Conservation (phyloP, 306 rosid species). For the Malus orientalis region DNA sequence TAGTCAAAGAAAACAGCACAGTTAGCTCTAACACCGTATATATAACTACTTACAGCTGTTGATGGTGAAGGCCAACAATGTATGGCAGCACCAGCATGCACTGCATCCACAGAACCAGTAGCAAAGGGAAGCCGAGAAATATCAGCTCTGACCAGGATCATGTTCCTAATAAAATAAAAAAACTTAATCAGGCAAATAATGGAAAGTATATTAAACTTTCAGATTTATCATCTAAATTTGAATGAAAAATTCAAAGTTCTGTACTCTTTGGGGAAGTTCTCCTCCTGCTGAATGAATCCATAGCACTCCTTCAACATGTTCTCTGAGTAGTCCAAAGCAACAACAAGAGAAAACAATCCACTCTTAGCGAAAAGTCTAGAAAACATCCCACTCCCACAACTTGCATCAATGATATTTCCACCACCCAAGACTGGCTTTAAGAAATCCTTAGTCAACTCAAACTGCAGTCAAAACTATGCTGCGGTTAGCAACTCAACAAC, state of each 20-base stretch:
- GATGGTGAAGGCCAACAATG: conserved; percentile 98
- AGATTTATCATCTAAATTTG: conserved; percentile 1
- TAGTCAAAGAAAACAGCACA: conserved; percentile 12
- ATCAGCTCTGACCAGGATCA: conserved; percentile 79
- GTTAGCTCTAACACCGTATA: conserved; percentile 5
- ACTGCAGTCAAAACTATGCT: conserved; percentile 50
- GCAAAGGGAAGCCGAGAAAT: conserved; percentile 86
- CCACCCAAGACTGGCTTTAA: conserved; percentile 73
- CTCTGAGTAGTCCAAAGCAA: conserved; percentile 91
- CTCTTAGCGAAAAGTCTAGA: conserved; percentile 87
- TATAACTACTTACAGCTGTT: conserved; percentile 56
- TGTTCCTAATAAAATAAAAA: conserved; percentile 33
- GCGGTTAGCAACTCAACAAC: conserved; percentile 1
- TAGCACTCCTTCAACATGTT: conserved; percentile 82
- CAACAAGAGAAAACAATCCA: conserved; percentile 66
- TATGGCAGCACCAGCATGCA: conserved; percentile 94
- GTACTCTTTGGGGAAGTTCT: conserved; percentile 74
- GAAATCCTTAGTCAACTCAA: conserved; percentile 61
- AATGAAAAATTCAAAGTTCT: conserved; percentile 10
- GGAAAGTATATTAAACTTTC: background rate
- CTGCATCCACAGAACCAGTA: conserved; percentile 78
- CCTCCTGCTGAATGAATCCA: conserved; percentile 74
- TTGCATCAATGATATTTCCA: conserved; percentile 85
- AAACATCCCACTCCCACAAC: conserved; percentile 91
- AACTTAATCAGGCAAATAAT: conserved; percentile 8